Conservation (phyloP, 345 rosid genomes). For the Populus nigra region DNA sequence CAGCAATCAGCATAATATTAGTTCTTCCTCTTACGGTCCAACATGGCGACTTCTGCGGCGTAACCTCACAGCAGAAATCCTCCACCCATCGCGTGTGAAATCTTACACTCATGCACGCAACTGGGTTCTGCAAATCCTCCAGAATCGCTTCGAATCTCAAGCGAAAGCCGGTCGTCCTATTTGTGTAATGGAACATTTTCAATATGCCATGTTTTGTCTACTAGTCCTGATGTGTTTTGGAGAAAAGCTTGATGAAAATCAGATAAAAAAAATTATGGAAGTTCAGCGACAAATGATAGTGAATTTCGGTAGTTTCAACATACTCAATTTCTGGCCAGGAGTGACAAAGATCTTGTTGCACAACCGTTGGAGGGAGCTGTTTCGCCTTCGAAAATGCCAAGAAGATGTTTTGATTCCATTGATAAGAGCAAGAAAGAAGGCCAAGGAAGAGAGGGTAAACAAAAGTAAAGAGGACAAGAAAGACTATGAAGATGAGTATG, state of each 20-base stretch:
- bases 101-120: background rate
- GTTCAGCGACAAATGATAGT: background rate
- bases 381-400: background rate
- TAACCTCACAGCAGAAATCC: background rate
- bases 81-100: background rate
- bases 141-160: background rate
- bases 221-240: background rate
- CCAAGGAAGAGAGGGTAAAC: background rate
- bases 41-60: background rate
- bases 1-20: background rate
- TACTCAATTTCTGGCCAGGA: background rate
- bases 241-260: background rate
- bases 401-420: background rate
- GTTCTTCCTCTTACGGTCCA: background rate
- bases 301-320: background rate
- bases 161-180: background rate
- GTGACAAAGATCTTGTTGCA: background rate
- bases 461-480: background rate
- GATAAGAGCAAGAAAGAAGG: background rate
- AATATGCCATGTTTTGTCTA: background rate
- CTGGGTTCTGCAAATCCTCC: background rate
- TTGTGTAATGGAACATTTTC: background rate
- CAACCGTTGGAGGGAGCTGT: background rate
- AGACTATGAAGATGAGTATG: background rate
- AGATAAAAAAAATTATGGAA: background rate